These are phyloP conservation scores for Neofusicoccum parvum DNA, from an alignment of 2,329 filamentous ascomycete species.

Conservation along the genomic window DNA sequence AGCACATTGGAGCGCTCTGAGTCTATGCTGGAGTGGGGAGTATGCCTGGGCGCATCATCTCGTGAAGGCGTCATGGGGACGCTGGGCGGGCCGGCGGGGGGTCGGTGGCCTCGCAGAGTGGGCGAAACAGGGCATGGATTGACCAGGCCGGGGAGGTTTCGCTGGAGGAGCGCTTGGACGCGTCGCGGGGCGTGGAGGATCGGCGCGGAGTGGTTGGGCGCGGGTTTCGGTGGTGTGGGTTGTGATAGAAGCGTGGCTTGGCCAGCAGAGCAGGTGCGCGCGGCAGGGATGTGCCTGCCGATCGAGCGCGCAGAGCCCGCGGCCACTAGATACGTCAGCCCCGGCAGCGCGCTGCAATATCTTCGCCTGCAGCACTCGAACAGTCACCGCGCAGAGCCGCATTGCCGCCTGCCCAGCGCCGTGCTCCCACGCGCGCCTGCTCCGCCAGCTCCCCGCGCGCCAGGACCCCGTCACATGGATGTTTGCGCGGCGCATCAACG, in stretches of 20 bases:
- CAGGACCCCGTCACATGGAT: neutral
- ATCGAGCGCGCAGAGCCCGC: conserved; percentile 8
- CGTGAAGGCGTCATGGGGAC: conserved; percentile 43
- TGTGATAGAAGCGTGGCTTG: conserved; percentile 20
- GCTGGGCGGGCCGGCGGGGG: conserved; percentile 23
- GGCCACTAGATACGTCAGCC: conserved; percentile 15
- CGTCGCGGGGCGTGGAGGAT: conserved; percentile 13
- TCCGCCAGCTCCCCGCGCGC: neutral
- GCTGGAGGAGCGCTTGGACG: conserved; percentile 5
- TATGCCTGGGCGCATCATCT: conserved; percentile 40
- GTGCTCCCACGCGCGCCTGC: neutral
- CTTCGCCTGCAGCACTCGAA: neutral
- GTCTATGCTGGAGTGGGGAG: conserved; percentile 56
- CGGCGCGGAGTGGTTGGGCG: conserved; percentile 1
- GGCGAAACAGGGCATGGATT: conserved; percentile 22
- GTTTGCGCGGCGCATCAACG: neutral
- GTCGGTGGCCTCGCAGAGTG: conserved; percentile 13
- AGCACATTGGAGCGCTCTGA: conserved; percentile 58
- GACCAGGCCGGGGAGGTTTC: neutral
- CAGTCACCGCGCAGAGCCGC: neutral
- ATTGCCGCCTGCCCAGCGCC: neutral
- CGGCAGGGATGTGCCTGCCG: conserved; percentile 20
- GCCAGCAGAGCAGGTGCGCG: conserved; percentile 17
- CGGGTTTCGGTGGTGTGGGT: conserved; percentile 4
- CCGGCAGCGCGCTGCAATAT: neutral